phyloP scores from a whole-genome alignment of 2,329 filamentous ascomycete species.

The Drechslerella dactyloides region DNA sequence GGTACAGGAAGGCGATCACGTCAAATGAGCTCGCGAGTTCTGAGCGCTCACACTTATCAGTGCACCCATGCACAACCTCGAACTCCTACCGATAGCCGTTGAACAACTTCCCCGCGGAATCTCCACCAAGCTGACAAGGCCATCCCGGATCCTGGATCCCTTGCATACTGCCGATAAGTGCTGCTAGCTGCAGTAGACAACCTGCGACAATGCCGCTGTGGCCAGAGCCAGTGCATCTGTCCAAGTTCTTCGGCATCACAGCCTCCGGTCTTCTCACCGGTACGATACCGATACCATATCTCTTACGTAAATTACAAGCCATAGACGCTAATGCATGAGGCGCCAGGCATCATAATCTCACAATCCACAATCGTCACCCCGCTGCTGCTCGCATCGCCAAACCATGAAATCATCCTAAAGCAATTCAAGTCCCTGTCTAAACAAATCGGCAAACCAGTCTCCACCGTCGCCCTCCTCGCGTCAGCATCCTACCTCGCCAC shows the following conservation, averaged over 20 bases:
- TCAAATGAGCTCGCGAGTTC: not conserved
- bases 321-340: not conserved
- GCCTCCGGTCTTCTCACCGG: slow-evolving; percentile 33
- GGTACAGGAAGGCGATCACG: not conserved
- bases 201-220: not conserved
- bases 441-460: not conserved
- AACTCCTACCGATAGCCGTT: too few relatives aligned
- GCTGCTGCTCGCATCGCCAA: slow-evolving; percentile 20
- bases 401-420: slow-evolving; percentile 29
- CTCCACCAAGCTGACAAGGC: too few relatives aligned
- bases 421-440: slow-evolving; percentile 18
- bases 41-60: not conserved
- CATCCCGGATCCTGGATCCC: too few relatives aligned
- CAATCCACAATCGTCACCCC: slow-evolving; percentile 28
- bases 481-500: slow-evolving; percentile 13
- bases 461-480: slow-evolving; percentile 3
- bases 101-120: too few relatives aligned
- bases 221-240: not conserved
- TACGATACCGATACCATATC: not conserved
- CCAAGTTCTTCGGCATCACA: slow-evolving; percentile 21
- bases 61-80: too few relatives aligned
- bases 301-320: too few relatives aligned
- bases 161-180: too few relatives aligned
- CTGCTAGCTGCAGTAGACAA: too few relatives aligned
- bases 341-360: slow-evolving; percentile 23